Conservation (phyloP, 2,329 filamentous ascomycete genomes). For the Aspergillus sp. region DNA sequence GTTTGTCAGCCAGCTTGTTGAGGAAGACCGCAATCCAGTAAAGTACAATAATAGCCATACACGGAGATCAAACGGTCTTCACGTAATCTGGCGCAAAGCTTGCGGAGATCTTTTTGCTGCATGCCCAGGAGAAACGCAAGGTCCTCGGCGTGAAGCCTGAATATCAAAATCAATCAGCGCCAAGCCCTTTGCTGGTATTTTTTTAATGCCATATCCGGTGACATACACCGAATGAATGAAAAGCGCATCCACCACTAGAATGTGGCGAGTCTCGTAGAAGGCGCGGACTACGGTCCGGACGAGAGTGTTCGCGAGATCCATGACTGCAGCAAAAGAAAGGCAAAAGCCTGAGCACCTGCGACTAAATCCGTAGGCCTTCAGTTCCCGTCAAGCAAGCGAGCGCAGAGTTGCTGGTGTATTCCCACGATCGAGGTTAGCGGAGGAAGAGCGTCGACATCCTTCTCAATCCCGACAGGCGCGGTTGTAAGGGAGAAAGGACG, state of each 20-base stretch:
- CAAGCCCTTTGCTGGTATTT: too few species aligned
- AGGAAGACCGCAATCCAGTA: neutral
- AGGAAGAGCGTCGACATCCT: conserved; percentile 3
- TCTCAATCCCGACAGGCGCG: neutral
- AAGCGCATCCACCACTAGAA: conserved; percentile 72
- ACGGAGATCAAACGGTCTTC: conserved; percentile 80
- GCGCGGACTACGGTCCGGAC: conserved; percentile 78
- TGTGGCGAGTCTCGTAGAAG: conserved; percentile 78
- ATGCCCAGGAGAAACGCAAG: conserved; percentile 78
- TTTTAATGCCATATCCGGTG: neutral
- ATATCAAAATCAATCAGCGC: conserved; percentile 3
- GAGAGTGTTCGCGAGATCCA: conserved; percentile 66
- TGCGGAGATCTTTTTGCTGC: conserved; percentile 85
- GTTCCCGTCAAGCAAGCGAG: neutral
- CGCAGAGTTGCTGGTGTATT: neutral
- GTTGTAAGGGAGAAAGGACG: neutral
- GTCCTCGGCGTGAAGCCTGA: conserved; percentile 72
- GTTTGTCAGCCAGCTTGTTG: conserved; percentile 9
- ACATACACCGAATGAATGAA: conserved; percentile 62
- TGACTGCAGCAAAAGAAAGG: conserved; percentile 16
- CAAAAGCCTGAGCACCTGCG: conserved; percentile 1
- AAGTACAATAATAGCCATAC: conserved; percentile 41
- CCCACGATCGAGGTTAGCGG: neutral
- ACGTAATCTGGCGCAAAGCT: conserved; percentile 72
- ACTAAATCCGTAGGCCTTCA: neutral